Evolutionary conservation across 2,329 filamentous ascomycete species (phyloP), one percentile per base, ranked within the genome.

Genomic region (Fusarium sp.): DNA sequence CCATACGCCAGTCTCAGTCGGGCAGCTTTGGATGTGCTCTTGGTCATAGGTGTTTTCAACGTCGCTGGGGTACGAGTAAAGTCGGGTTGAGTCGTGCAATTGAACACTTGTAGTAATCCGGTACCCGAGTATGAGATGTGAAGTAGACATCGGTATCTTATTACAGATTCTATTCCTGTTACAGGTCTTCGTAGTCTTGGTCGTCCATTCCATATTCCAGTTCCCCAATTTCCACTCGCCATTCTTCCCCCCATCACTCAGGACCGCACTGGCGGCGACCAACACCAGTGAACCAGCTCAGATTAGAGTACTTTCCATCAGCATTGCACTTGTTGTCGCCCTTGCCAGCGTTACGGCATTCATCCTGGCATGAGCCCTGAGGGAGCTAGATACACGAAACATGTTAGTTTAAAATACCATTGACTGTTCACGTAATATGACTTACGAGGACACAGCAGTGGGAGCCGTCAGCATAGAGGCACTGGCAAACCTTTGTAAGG

Each of bases 81-180:
- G 10, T n/a, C 10, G 1, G 18, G 0, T n/a, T 7, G 6, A 6
- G 18, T 4, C 18, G 10, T 37, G 34, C 10, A 12, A 4, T n/a
- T n/a, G 3, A n/a, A 4, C 5, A n/a, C 4, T n/a, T n/a, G 10
- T 37, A 10, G 18, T 10, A 37, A 4, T 0, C 6, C 3, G 2
- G 6, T 5, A 3, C 6, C 10, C 18, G 6, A n/a, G 10, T n/a
- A n/a, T n/a, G 8, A 5, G 14, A 34, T 34, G 0, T 34, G 1
- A 10, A 34, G 10, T 3, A 34, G 8, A 34, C 3, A 9, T 37
- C 5, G 10, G 0, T 18, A 11, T 37, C 3, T 4, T n/a, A 37
- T 7, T 7, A 3, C 3, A n/a, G 10, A n/a, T 2, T n/a, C 2
- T 7, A 12, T n/a, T 0, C 3, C 34, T n/a, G 1, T 6, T n/a